Evolutionary conservation across 306 rosid genomes (phyloP).

Genomic region (Bauhinia variegata): DNA sequence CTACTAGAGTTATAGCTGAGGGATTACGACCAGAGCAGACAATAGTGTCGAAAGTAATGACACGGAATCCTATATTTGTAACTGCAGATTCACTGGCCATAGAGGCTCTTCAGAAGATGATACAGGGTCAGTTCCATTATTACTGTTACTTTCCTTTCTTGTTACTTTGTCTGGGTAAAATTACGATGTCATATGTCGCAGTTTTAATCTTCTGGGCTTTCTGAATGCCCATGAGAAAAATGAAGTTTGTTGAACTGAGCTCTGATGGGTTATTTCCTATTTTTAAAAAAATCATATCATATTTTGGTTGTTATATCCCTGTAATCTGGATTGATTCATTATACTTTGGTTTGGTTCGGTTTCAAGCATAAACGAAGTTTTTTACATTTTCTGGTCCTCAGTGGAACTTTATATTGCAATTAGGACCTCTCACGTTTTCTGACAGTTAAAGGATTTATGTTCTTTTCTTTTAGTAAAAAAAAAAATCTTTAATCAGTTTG

Average conservation of each 20-base stretch:
- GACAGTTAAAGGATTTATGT: no score
- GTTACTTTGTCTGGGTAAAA: neutral
- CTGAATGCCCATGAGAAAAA: no score
- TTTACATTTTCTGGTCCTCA: neutral
- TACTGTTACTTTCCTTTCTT: neutral
- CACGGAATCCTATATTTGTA: constrained; percentile 82
- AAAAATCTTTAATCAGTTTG: constrained; percentile 18
- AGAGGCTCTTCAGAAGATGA: constrained; percentile 95
- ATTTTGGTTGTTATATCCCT: neutral
- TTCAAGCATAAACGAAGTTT: neutral
- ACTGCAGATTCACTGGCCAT: constrained; percentile 76
- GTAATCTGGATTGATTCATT: no score
- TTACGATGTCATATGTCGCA: constrained; percentile 10
- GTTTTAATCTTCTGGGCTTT: constrained; percentile 1
- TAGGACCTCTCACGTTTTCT: no score
- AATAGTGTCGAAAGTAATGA: constrained; percentile 80
- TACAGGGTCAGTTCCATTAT: constrained; percentile 61
- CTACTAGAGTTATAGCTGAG: constrained; percentile 86
- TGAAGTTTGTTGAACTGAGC: neutral
- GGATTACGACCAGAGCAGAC: constrained; percentile 92
- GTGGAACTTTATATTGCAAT: neutral
- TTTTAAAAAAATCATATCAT: constrained; percentile 1
- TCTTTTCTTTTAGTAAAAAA: no score
- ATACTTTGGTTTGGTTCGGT: neutral
- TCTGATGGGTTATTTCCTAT: constrained; percentile 10